Evolutionary conservation across 257 asterid genomes (phyloP), one percentile per base, ranked within the genome.

Genomic region (Jasminum sambac): DNA sequence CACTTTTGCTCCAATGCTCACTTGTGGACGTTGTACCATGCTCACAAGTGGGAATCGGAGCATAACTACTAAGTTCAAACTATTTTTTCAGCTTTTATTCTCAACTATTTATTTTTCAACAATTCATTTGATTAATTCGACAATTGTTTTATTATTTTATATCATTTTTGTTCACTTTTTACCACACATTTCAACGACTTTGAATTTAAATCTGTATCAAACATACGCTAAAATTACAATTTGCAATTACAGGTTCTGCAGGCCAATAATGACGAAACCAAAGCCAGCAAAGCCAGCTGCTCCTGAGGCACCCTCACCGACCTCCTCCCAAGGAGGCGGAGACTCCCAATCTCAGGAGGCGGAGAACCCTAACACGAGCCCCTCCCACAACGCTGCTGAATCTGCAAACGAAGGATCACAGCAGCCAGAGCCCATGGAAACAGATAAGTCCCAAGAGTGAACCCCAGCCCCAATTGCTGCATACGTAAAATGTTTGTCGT

Each of bases 231-330:
- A 64, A 16, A 24, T 25, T 36, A 1, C 8, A 23, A 14, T 25
- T 55, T 26, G 14, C 37, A 13, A 13, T 11, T 52, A 64, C 89
- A 94, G 99, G 89, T 66, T 84, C 11, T 88, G 96, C 82, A 74
- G 96, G 84, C 98, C 99, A 0, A 80, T 88, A 69, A 83, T 94
- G 96, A 91, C 71, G 41, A 94, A 94, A 68, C 91, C 98, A 58
- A 89, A 88, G 86, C 98, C 97, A 0, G 84, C 87, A 23, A 90
- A 88, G 72, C 91, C 94, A 44, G 83, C 94, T 5, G 63, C 92
- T 34, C 88, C 96, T 0, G 96, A 87, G 74, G 16, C 88, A 61
- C 62, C 89, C 11, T 43, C 96, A n/a, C 85, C 90, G 16, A 64
- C 88, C 13, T 37, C 91, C 8, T 34, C 96, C 17, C 85, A 84